Evolutionary conservation across 163 green algal genomes (phyloP).

Genomic region (Chloromonas sp.): DNA sequence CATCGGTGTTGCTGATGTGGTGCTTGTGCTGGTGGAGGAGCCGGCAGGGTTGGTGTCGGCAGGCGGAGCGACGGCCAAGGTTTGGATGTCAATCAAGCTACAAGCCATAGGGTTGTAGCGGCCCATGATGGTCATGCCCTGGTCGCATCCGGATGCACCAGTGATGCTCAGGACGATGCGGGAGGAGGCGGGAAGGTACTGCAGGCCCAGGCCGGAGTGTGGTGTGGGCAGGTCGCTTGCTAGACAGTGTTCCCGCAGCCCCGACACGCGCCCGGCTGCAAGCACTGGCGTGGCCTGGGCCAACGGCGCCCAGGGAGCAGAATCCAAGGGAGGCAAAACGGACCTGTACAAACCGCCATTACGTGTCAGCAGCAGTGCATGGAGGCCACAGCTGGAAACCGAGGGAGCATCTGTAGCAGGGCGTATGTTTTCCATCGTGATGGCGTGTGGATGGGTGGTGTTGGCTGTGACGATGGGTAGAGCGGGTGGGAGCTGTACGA

Average conservation of each 20-base stretch:
- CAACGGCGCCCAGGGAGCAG: neutral
- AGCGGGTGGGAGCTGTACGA: too few species aligned
- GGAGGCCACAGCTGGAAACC: neutral
- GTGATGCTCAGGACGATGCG: too few species aligned
- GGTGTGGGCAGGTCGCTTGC: neutral
- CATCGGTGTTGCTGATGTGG: neutral
- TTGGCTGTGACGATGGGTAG: too few species aligned
- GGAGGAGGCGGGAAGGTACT: neutral
- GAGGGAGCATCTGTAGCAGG: too few species aligned
- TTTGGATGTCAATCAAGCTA: too few species aligned
- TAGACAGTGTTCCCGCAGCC: neutral
- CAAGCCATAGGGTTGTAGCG: too few species aligned
- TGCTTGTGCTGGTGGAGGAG: neutral
- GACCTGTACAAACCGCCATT: slow-evolving; percentile 16
- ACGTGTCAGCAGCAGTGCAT: slow-evolving; percentile 17
- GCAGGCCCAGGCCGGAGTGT: neutral
- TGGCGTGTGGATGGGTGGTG: too few species aligned
- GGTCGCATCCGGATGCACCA: too few species aligned
- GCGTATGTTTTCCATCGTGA: too few species aligned
- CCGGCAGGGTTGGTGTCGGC: too few species aligned
- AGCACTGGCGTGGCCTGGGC: neutral
- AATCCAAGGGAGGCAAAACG: slow-evolving; percentile 7
- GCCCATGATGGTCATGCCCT: too few species aligned
- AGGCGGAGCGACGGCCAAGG: too few species aligned
- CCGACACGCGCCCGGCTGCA: neutral